Conservation (phyloP, 73 alveolate species). For the Blepharisma japonicum region DNA sequence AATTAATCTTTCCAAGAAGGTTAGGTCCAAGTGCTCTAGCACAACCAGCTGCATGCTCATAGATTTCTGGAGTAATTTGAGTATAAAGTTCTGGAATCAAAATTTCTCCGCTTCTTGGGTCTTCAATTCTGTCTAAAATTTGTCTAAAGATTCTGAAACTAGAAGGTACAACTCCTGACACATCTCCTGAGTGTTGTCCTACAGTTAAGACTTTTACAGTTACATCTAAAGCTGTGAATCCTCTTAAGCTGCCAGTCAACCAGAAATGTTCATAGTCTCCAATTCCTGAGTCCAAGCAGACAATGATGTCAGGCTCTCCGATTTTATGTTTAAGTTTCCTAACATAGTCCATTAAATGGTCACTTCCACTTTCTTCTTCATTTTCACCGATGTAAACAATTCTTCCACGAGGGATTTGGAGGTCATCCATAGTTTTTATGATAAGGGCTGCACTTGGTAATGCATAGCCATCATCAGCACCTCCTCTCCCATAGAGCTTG, state of each 20-base stretch:
- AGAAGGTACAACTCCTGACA: conserved; percentile 89
- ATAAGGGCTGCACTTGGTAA: conserved; percentile 57
- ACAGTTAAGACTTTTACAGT: conserved; percentile 69
- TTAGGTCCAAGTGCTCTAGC: conserved; percentile 63
- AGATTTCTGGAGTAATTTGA: conserved; percentile 55
- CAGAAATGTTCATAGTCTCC: conserved; percentile 81
- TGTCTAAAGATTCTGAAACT: conserved; percentile 76
- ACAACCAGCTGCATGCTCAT: conserved; percentile 56
- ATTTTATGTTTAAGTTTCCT: conserved; percentile 49
- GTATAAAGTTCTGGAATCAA: conserved; percentile 55
- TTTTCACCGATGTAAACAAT: conserved; percentile 59
- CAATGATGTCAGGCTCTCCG: conserved; percentile 74
- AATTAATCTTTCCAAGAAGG: conserved; percentile 42
- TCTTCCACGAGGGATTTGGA: conserved; percentile 61
- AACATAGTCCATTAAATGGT: conserved; percentile 64
- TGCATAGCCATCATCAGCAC: conserved; percentile 81
- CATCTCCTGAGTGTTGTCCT: conserved; percentile 83
- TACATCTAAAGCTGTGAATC: conserved; percentile 63
- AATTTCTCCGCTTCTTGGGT: conserved; percentile 78
- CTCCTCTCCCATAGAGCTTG: conserved; percentile 81
- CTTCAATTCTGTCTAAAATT: conserved; percentile 86
- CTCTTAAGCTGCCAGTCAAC: conserved; percentile 93
- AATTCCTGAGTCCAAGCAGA: conserved; percentile 85
- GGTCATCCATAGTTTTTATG: conserved; percentile 53
- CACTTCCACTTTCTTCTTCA: conserved; percentile 87